A percentile compares a stretch with the other conserved stretches of the same genome.
phyloP scores from a whole-genome alignment of 129 eudicot species.

The Cynara cardunculus region DNA sequence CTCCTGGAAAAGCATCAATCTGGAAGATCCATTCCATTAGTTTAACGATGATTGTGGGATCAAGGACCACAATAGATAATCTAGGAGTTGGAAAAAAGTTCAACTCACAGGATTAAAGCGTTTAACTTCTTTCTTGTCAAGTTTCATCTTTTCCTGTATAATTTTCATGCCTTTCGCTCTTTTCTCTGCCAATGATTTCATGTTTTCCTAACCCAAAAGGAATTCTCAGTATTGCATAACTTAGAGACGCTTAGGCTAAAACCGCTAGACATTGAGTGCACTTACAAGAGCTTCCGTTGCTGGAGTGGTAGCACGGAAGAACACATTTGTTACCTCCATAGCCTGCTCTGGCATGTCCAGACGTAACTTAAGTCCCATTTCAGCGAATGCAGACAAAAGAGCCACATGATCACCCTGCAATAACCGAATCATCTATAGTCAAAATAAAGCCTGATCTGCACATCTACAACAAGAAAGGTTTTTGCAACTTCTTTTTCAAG shows the following conservation, averaged over 20 bases:
- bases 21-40: conserved; percentile 33
- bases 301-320: conserved; percentile 82
- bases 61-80: background rate
- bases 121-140: conserved; percentile 71
- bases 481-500: background rate
- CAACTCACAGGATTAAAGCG: conserved; percentile 90
- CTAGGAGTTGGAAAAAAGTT: background rate
- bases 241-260: background rate
- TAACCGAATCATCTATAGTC: conserved; percentile 2
- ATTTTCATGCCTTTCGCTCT: conserved; percentile 61
- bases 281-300: conserved; percentile 86
- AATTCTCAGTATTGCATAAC: conserved; percentile 8
- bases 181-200: conserved; percentile 70
- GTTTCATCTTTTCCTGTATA: conserved; percentile 84
- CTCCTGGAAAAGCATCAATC: conserved; percentile 99
- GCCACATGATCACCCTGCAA: conserved; percentile 98
- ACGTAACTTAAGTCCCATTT: conserved; percentile 95
- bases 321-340: conserved; percentile 80
- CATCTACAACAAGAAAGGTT: background rate
- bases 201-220: conserved; percentile 48
- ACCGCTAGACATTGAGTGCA: background rate
- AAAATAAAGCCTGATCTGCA: background rate
- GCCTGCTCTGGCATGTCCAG: conserved; percentile 96
- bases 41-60: background rate
- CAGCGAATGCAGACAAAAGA: conserved; percentile 89